These are phyloP conservation scores for Talaromyces marneffei DNA, from an alignment of 2,329 filamentous ascomycete genomes.

Conservation along the genomic window DNA sequence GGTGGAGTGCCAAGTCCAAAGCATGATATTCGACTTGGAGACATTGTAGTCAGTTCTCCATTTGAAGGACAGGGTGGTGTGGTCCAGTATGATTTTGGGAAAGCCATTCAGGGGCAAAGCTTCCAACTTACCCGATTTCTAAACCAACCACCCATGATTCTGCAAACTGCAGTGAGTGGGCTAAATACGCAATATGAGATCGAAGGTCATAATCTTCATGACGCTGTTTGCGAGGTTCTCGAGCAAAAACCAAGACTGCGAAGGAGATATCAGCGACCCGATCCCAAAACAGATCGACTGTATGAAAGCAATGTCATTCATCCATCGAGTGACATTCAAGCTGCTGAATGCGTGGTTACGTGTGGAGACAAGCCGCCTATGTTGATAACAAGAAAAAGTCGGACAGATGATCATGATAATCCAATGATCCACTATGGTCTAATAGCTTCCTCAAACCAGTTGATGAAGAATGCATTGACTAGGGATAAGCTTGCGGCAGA, in stretches of 20 bases:
- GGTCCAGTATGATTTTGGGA: conserved; percentile 20
- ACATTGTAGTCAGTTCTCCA: conserved; percentile 19
- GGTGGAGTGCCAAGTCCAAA: conserved; percentile 24
- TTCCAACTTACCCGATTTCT: conserved; percentile 18
- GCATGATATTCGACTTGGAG: conserved; percentile 28
- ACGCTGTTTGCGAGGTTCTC: conserved; percentile 30
- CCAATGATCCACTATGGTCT: conserved; percentile 16
- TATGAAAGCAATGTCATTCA: conserved; percentile 9
- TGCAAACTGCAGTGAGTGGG: conserved; percentile 13
- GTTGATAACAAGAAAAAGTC: neutral
- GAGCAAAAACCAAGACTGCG: conserved; percentile 14
- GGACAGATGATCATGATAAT: conserved; percentile 9
- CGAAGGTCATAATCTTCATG: conserved; percentile 33
- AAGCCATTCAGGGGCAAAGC: conserved; percentile 14
- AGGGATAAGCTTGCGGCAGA: conserved; percentile 11
- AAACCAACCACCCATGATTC: conserved; percentile 17
- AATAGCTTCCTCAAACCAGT: conserved; percentile 17
- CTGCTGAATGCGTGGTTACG: neutral
- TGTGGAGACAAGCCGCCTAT: neutral
- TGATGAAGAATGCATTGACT: conserved; percentile 16
- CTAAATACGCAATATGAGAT: conserved; percentile 13
- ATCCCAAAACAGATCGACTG: conserved; percentile 4
- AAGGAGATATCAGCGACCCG: conserved; percentile 7
- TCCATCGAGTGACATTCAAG: neutral
- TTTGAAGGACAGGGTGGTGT: conserved; percentile 15